Evolutionary conservation across 805 yeast species (phyloP), one percentile per base, ranked within the genome.

Genomic region (Kazachstania martiniae): DNA sequence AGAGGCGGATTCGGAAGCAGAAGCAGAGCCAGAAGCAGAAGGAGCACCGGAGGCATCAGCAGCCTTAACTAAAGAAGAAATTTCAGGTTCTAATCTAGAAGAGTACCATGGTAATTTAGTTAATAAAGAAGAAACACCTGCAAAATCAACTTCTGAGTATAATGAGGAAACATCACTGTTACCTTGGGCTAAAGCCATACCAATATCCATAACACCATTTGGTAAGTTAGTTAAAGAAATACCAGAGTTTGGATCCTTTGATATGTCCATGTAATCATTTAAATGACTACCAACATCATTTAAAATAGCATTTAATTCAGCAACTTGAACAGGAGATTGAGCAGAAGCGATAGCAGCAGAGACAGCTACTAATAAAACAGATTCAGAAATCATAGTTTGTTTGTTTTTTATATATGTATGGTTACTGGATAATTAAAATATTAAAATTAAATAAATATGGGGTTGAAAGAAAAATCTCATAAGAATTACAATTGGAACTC

Each of bases 41-140:
- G 34, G 13, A 12, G 27, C 13, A 17, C 22, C 12, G 15, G 35
- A 13, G 13, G 25, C 23, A 7, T 25, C 13, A 23, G 37, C 42
- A 27, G 43, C 27, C 12, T 34, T 34, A 8, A 41, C 29, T 21
- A 23, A 23, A 9, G 25, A 13, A 23, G 12, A 9, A 23, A 23
- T 23, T n/a, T 29, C 39, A 12, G 48, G 36, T 18, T 40, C 42
- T 14, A 52, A 25, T 41, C 56, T 50, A 28, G 44, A 31, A 12
- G 53, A 44, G 40, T 51, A 58, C 61, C 61, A 58, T 42, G 61
- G 58, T 25, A 58, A 39, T 15, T 46, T 53, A 14, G 59, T 49
- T 19, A 56, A 42, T 38, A 52, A 42, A 8, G 53, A 18, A 8
- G 28, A 18, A 19, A 56, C 54, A 22, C 46, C 46, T 30, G 31